These are phyloP conservation scores for Tricholoma flavovirens DNA, from an alignment of 768 basidiomycete genomes.

Conservation along the genomic window DNA sequence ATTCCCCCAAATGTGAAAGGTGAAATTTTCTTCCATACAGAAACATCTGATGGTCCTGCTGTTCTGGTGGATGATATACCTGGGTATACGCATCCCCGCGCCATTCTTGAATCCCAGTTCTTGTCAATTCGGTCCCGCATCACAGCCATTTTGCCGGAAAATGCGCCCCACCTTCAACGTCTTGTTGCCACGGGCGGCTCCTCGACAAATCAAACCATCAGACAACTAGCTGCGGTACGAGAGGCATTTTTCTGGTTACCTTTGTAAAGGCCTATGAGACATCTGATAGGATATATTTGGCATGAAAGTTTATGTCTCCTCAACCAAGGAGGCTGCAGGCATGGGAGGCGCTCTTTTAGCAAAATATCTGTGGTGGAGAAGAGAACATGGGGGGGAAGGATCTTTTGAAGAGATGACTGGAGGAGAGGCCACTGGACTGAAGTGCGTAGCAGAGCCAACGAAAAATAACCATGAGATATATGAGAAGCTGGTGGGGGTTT, in stretches of 20 bases:
- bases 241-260: background rate
- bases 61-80: conserved; percentile 35
- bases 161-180: conserved; percentile 46
- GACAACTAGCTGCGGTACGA: conserved; percentile 58
- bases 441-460: conserved; percentile 56
- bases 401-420: conserved; percentile 63
- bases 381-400: conserved; percentile 33
- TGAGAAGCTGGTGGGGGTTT: conserved; percentile 44
- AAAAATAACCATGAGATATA: conserved; percentile 43
- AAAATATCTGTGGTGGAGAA: conserved; percentile 65
- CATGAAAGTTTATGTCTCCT: conserved; percentile 66
- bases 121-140: conserved; percentile 74
- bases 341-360: conserved; percentile 70
- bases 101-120: conserved; percentile 82
- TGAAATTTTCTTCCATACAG: conserved; percentile 53
- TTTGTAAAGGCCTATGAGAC: background rate
- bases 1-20: conserved; percentile 76
- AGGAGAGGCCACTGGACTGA: conserved; percentile 45
- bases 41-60: conserved; percentile 17
- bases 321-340: conserved; percentile 64
- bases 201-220: conserved; percentile 65
- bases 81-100: conserved; percentile 52
- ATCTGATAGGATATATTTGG: conserved; percentile 56
- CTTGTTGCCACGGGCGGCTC: conserved; percentile 79
- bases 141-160: conserved; percentile 14